phyloP scores from a whole-genome alignment of 2,329 filamentous ascomycete species.

The Thielaviopsis ethacetica region DNA sequence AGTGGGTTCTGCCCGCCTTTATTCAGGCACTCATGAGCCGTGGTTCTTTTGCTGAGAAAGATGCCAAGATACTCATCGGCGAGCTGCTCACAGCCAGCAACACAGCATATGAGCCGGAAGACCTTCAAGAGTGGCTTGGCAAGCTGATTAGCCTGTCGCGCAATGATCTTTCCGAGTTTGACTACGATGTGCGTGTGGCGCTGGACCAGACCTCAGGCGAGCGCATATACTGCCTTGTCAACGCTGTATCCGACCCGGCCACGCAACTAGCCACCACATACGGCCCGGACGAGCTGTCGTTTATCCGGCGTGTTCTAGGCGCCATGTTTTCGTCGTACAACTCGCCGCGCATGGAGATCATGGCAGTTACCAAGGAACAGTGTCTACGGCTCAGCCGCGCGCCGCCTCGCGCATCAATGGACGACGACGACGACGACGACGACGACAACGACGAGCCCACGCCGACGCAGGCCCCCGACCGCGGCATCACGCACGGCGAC shows the following conservation, averaged over 20 bases:
- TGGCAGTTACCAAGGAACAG: conserved; percentile 67
- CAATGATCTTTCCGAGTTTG: conserved; percentile 57
- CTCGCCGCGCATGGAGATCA: conserved; percentile 58
- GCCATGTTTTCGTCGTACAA: conserved; percentile 87
- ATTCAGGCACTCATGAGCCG: conserved; percentile 74
- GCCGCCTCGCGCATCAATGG: conserved; percentile 21
- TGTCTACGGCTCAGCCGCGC: conserved; percentile 53
- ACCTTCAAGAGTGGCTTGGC: conserved; percentile 52
- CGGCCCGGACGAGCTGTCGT: conserved; percentile 70
- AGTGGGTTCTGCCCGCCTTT: conserved; percentile 60
- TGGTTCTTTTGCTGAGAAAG: conserved; percentile 57
- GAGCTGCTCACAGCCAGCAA: conserved; percentile 49
- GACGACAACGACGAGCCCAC: conserved; percentile 19
- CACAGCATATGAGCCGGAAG: conserved; percentile 32
- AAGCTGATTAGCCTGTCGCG: conserved; percentile 56
- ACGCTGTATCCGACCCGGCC: conserved; percentile 67
- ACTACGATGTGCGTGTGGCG: conserved; percentile 70
- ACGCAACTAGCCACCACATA: conserved; percentile 78
- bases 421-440: no score
- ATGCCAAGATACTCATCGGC: conserved; percentile 60
- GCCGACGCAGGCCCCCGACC: conserved; percentile 24
- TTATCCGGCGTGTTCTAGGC: conserved; percentile 74
- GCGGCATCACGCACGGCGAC: conserved; percentile 56
- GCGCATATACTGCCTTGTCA: conserved; percentile 70
- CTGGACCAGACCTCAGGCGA: conserved; percentile 50